Evolutionary conservation across 73 alveolate species (phyloP).

Genomic region (Paramecium caudatum): DNA sequence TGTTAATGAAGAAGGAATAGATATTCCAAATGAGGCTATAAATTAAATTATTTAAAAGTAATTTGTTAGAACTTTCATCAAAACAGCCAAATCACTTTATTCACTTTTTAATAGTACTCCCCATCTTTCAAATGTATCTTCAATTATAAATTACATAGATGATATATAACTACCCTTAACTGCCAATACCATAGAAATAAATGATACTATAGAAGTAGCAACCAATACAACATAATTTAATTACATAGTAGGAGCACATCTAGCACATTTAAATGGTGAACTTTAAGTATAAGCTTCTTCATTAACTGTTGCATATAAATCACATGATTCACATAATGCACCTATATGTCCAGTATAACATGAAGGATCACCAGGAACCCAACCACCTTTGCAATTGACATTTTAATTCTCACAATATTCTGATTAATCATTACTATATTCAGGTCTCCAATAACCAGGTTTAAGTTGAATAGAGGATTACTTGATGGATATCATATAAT

Average conservation of each 20-base stretch:
- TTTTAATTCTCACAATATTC: slow-evolving; percentile 8
- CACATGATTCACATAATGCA: slow-evolving; percentile 75
- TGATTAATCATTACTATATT: slow-evolving; percentile 9
- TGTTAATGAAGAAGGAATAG: slow-evolving; percentile 33
- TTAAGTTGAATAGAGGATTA: background rate
- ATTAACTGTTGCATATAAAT: background rate
- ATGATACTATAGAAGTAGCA: slow-evolving; percentile 12
- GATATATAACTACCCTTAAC: slow-evolving; percentile 69
- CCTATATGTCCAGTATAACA: slow-evolving; percentile 75
- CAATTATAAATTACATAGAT: background rate
- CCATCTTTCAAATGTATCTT: background rate
- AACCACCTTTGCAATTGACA: slow-evolving; percentile 67
- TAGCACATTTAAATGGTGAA: slow-evolving; percentile 63
- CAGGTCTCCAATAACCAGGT: slow-evolving; percentile 76
- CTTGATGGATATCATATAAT: background rate
- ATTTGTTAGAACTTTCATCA: slow-evolving; percentile 65
- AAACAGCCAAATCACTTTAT: slow-evolving; percentile 36
- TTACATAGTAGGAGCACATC: slow-evolving; percentile 47
- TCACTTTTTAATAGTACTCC: slow-evolving; percentile 5
- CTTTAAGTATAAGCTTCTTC: slow-evolving; percentile 58
- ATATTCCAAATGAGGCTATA: slow-evolving; percentile 36
- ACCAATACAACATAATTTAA: slow-evolving; percentile 17
- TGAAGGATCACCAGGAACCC: slow-evolving; percentile 72
- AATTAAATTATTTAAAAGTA: slow-evolving; percentile 56
- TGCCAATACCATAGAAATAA: slow-evolving; percentile 52